Evolutionary conservation across 805 yeast genomes (phyloP).

Genomic region (Lipomyces sp.): DNA sequence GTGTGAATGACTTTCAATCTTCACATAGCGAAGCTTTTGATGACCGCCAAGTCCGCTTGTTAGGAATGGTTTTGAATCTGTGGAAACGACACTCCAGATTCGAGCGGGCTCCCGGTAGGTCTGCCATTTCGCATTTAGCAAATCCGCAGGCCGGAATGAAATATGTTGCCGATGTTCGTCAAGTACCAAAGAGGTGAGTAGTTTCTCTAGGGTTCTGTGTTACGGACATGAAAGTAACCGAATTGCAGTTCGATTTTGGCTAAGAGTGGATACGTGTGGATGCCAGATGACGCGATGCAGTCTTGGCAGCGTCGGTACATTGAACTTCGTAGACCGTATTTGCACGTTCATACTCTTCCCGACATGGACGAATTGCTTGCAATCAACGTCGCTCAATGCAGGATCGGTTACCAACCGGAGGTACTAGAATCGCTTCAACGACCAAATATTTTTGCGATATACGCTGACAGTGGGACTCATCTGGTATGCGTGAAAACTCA

Average conservation of each 20-base stretch:
- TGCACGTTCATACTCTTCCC: conserved; percentile 21
- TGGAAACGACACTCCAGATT: conserved; percentile 18
- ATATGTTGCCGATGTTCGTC: conserved; percentile 33
- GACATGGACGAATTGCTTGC: conserved; percentile 26
- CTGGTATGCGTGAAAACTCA: conserved; percentile 27
- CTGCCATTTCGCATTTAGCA: not conserved
- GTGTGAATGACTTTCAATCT: not conserved
- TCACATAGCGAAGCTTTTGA: conserved; percentile 1
- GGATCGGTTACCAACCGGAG: conserved; percentile 32
- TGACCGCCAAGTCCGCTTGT: conserved; percentile 6
- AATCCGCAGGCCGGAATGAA: conserved; percentile 13
- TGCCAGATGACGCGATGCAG: conserved; percentile 33
- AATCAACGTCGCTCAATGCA: conserved; percentile 30
- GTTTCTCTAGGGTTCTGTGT: not conserved
- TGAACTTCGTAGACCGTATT: conserved; percentile 35
- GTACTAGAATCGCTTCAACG: conserved; percentile 19
- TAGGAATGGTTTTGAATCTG: conserved; percentile 5
- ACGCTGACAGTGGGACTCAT: conserved; percentile 25
- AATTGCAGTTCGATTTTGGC: conserved; percentile 6
- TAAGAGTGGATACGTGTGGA: conserved; percentile 24
- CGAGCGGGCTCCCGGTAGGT: not conserved
- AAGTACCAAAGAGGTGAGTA: conserved; percentile 22
- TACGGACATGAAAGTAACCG: not conserved
- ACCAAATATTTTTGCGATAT: conserved; percentile 30
- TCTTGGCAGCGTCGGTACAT: conserved; percentile 29